Percentiles rank a stretch among this genome's conserved stretches.
phyloP scores from a whole-genome alignment of 2,329 filamentous ascomycete genomes.

The Shiraia sp. region DNA sequence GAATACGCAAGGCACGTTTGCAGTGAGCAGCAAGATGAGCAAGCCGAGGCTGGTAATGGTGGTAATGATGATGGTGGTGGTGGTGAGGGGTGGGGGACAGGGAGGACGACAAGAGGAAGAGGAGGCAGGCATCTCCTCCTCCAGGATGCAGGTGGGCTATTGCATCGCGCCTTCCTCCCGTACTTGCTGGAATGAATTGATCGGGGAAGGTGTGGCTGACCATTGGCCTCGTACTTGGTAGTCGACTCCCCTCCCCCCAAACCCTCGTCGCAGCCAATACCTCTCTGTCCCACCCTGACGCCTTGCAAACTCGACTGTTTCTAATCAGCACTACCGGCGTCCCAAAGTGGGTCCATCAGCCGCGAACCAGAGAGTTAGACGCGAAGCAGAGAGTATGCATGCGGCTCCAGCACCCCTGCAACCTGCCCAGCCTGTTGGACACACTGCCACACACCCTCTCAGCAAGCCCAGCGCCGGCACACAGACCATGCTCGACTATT shows the following conservation, averaged over 20 bases:
- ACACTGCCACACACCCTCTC: conserved; percentile 24
- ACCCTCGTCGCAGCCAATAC: conserved; percentile 7
- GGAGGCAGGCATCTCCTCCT: no score
- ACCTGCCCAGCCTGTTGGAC: conserved; percentile 17
- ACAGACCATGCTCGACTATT: conserved; percentile 31
- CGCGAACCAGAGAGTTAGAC: conserved; percentile 4
- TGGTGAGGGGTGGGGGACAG: no score
- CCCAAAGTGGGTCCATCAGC: conserved; percentile 8
- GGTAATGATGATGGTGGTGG: no score
- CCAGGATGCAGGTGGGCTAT: no score
- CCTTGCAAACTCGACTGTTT: background rate
- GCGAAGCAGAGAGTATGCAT: no score
- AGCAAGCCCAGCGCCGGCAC: conserved; percentile 11
- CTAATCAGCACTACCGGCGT: background rate
- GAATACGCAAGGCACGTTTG: no score
- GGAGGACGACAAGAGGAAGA: no score
- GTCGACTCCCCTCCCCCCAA: conserved; percentile 7
- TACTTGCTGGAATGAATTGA: no score
- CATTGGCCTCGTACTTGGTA: background rate
- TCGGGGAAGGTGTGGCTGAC: no score
- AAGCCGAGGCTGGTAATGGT: no score
- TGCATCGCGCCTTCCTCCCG: no score
- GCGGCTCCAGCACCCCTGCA: conserved; percentile 23
- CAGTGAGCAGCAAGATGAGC: no score
- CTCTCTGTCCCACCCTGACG: conserved; percentile 3